Conservation (phyloP, 1,284 basidiomycete species). For the Cutaneotrichosporon sp. region DNA sequence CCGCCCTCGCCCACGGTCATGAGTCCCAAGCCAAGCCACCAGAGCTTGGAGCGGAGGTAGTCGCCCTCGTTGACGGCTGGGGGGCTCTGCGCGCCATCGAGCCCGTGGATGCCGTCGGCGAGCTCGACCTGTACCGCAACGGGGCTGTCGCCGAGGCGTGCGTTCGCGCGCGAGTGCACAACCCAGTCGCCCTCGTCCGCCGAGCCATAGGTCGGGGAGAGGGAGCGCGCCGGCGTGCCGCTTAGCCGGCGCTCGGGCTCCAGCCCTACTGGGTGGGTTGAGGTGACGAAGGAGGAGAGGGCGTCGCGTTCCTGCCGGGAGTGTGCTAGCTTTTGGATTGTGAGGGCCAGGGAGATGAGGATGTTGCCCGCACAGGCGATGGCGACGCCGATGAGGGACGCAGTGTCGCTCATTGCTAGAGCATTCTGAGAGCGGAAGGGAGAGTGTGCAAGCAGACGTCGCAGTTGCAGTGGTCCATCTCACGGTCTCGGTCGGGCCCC, state of each 20-base stretch:
- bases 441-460: neutral
- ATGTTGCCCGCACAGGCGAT: slow-evolving; percentile 83
- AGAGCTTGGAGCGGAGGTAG: slow-evolving; percentile 81
- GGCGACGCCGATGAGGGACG: slow-evolving; percentile 69
- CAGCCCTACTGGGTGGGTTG: neutral
- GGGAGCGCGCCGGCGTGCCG: neutral
- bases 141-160: neutral
- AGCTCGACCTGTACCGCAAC: slow-evolving; percentile 4
- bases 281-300: neutral
- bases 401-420: slow-evolving; percentile 2
- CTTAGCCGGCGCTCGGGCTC: neutral
- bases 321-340: slow-evolving; percentile 90
- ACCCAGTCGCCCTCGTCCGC: neutral
- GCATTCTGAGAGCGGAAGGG: neutral
- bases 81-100: neutral
- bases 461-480: too few relatives aligned
- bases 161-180: neutral
- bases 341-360: slow-evolving; percentile 85
- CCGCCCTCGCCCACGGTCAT: slow-evolving; percentile 91
- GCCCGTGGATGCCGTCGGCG: neutral
- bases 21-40: slow-evolving; percentile 87
- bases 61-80: slow-evolving; percentile 49
- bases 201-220: neutral
- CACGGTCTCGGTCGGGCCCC: too few relatives aligned
- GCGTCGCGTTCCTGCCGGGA: slow-evolving; percentile 61